phyloP scores from a whole-genome alignment of 2,329 filamentous ascomycete species.

The Stachybotrys elegans region DNA sequence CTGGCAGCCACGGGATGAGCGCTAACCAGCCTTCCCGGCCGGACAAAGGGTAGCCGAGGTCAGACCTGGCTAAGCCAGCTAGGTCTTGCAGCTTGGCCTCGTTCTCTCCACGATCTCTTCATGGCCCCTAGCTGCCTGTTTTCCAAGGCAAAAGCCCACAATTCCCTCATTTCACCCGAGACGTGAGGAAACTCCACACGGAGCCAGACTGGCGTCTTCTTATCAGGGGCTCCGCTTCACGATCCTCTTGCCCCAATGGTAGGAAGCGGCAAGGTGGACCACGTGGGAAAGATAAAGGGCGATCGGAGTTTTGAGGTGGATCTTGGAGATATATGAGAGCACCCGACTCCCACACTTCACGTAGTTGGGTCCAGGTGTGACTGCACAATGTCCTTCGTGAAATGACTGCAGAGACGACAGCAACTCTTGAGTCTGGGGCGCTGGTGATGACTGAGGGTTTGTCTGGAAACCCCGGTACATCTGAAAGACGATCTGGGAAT shows the following conservation, averaged over 20 bases:
- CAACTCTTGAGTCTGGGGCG: too few relatives aligned
- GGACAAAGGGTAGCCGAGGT: not conserved
- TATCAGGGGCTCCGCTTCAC: constrained; percentile 15
- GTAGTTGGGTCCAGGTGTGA: too few relatives aligned
- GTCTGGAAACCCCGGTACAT: too few relatives aligned
- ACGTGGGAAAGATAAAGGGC: not conserved
- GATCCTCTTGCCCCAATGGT: constrained; percentile 15
- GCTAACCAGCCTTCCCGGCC: too few relatives aligned
- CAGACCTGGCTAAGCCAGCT: not conserved
- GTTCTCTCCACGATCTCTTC: not conserved
- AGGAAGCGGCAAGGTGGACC: constrained; percentile 8
- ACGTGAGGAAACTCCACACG: constrained; percentile 19
- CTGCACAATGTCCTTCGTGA: too few relatives aligned
- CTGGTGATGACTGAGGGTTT: too few relatives aligned
- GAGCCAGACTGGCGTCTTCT: constrained; percentile 23
- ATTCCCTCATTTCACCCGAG: constrained; percentile 8
- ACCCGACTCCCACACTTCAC: too few relatives aligned
- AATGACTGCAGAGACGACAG: too few relatives aligned
- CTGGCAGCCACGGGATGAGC: too few relatives aligned
- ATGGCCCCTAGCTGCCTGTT: constrained; percentile 16
- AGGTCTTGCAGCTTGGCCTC: not conserved
- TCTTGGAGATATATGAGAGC: not conserved
- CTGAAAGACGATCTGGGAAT: too few relatives aligned
- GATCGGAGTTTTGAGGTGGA: not conserved
- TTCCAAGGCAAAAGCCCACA: constrained; percentile 18